Evolutionary conservation across 768 basidiomycete genomes (phyloP), one percentile per base, ranked within the genome.

Genomic region (Suillus discolor): DNA sequence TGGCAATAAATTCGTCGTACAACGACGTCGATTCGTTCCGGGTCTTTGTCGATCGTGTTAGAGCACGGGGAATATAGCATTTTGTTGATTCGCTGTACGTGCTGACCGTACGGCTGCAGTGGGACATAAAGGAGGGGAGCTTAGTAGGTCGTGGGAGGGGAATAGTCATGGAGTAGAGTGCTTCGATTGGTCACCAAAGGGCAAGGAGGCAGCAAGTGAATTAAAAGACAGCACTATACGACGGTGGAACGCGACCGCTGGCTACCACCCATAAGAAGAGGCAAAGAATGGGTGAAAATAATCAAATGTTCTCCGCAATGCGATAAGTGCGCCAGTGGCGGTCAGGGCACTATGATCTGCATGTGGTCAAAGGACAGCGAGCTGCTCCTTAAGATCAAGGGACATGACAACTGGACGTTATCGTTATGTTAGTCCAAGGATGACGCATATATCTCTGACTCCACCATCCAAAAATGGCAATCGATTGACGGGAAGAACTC

Each of bases 131-230:
- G 53, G 31, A 55, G 18, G 31, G 31, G 28, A 31, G 16, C 8
- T 6, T 55, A 2, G 53, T 55, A 5, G 31, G 53, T 15, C 53
- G 20, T 55, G 31, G 31, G 53, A 55, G 31, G 53, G 31, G 9
- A 42, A 67, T 34, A 62, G 41, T 9, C 47, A 39, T 1, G 28
- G 47, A 4, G 53, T 66, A 9, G 11, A n/a, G 20, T 28, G 54
- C n/a, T 41, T 69, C 2, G 68, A 59, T 31, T 68, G 71, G 38
- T 69, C 70, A 20, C 57, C 51, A 0, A 59, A 66, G 45, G 62
- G 65, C 2, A 38, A 28, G 20, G 47, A 51, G n/a, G 41, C 71
- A 1, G 72, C 66, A 11, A 55, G 63, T 7, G 67, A 57, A 13
- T 42, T 64, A 15, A 2, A 42, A 11, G 64, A 72, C 20, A 65